Percentiles rank a stretch among this genome's conserved stretches.
These are phyloP conservation scores for Rubus parviflorus DNA, from an alignment of 306 rosid genomes.

Conservation along the genomic window DNA sequence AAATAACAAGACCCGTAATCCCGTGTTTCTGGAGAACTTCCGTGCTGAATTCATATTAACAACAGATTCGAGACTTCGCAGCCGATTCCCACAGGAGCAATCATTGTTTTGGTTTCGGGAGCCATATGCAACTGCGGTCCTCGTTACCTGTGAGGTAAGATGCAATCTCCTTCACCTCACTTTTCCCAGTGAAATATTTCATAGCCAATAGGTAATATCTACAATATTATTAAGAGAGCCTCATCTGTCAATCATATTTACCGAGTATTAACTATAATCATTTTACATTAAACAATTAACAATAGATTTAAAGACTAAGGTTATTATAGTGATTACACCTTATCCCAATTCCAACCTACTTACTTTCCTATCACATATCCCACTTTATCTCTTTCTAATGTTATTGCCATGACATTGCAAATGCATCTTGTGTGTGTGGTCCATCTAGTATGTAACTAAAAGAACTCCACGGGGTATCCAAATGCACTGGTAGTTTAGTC, in stretches of 20 bases:
- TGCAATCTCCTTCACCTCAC: constrained; percentile 15
- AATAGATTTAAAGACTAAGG: background rate
- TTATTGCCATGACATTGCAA: background rate
- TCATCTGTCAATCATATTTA: background rate
- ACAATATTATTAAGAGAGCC: background rate
- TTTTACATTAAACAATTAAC: background rate
- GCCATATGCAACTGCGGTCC: constrained; percentile 87
- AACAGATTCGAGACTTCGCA: constrained; percentile 91
- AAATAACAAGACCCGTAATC: constrained; percentile 93
- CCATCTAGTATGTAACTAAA: background rate
- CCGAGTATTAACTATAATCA: background rate
- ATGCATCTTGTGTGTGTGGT: background rate
- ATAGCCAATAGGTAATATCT: background rate
- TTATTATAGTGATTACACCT: background rate
- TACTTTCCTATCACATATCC: background rate
- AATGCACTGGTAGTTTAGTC: background rate
- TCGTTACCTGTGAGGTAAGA: constrained; percentile 92
- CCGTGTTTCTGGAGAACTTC: constrained; percentile 62
- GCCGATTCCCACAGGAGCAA: constrained; percentile 94
- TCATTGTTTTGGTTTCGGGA: constrained; percentile 90
- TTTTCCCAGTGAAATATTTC: constrained; percentile 11
- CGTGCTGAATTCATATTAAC: constrained; percentile 88
- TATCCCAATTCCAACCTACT: background rate
- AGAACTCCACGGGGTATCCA: background rate
- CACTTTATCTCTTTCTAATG: background rate